Base-by-base conservation (phyloP, 441 rosid species). In the Mallotus repandus region DNA sequence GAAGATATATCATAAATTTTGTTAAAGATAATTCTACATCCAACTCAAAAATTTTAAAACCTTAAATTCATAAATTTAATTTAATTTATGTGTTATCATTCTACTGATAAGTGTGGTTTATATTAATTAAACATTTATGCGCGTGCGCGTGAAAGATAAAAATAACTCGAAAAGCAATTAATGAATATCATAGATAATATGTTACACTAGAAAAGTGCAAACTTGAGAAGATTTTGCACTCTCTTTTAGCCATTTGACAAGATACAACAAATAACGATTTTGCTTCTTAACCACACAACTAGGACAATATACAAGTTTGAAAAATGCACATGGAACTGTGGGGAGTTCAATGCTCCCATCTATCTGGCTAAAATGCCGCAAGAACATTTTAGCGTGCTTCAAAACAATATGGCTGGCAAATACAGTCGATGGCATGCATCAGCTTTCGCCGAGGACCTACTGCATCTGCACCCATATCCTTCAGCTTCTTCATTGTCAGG, bases 371-470 rank as follows among this genome's bases (percentile, higher is more conserved):
- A 48, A 38, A 25, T 62, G 35, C 56, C 15, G 19, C 55, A 22
- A 56, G 66, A 59, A 68, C 16, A 9, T 45, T 45, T 81, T 79
- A 75, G 15, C 49, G 67, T 54, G 81, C 71, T 68, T 77, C 80
- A 14, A 83, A 83, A 72, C 87, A 83, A 73, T 81, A 84, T 2
- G 95, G 93, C 73, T 90, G 90, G 68, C 96, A 91, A 46, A 91
- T 87, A 22, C 97, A 93, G 58, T 86, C 86, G 14, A 93, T 91
- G 2, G 97, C 97, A 66, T 95, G 99, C 83, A 95, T 89, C 80
- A 95, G 80, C 82, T 95, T 95, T 81, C 99, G 88, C 77, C 99
- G 86, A 1, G 98, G 98, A 6, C 98, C 99, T n/a, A 95, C 96
- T 1, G 96, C 96, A 74, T 85, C 79, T 19, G 92, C 95, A 71